Evolutionary conservation across 441 rosid genomes (phyloP).

Genomic region (Raphanus hybrid): DNA sequence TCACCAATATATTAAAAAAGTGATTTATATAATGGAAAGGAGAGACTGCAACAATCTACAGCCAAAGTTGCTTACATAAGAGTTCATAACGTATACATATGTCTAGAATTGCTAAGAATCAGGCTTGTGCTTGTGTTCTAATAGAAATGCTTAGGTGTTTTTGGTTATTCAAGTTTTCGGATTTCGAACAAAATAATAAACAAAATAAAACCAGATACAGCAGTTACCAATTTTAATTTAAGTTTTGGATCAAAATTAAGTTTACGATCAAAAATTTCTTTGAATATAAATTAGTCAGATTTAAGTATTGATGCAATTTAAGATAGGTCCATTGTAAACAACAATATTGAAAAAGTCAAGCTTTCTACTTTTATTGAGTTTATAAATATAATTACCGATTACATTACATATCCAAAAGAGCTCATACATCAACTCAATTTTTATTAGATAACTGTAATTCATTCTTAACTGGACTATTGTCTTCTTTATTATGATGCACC

Average conservation of each 20-base stretch:
- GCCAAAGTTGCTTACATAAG: too few relatives aligned
- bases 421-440: conserved; percentile 27
- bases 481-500: conserved; percentile 44
- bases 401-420: conserved; percentile 21
- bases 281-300: background rate
- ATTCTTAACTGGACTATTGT: conserved; percentile 23
- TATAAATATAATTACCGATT: conserved; percentile 19
- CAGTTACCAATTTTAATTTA: background rate
- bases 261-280: background rate
- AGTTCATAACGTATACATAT: too few relatives aligned
- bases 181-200: too few relatives aligned
- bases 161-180: too few relatives aligned
- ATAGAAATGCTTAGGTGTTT: too few relatives aligned
- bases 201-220: background rate
- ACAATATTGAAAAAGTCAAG: background rate
- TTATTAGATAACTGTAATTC: conserved; percentile 28
- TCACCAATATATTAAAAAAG: too few relatives aligned
- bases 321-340: background rate
- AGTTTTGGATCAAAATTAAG: background rate
- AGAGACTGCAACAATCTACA: too few relatives aligned
- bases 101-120: too few relatives aligned
- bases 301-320: background rate
- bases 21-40: too few relatives aligned
- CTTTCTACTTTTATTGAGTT: conserved; percentile 22
- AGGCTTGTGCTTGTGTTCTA: too few relatives aligned